Percentiles rank a stretch among this genome's conserved stretches.
phyloP scores from a whole-genome alignment of 352 stramenopile genomes.

The Pythium rhizo-oryzae region DNA sequence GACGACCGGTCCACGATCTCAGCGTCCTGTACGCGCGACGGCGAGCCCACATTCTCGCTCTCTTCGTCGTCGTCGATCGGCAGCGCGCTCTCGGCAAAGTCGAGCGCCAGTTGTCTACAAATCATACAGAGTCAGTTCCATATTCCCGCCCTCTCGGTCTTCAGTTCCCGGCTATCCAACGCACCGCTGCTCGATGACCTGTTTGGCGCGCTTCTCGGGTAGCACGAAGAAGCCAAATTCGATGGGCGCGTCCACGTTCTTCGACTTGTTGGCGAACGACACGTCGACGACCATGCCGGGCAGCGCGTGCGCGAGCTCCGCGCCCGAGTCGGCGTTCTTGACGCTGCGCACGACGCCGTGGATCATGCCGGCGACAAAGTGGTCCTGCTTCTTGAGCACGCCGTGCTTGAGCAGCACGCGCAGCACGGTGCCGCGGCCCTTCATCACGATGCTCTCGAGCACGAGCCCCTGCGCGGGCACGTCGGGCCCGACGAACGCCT shows the following conservation, averaged over 20 bases:
- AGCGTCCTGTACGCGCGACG: slow-evolving; percentile 1
- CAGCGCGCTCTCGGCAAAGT: slow-evolving; percentile 67
- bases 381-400: slow-evolving; percentile 60
- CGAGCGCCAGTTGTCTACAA: slow-evolving; percentile 65
- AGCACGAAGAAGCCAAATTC: slow-evolving; percentile 82
- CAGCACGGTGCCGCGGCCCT: slow-evolving; percentile 69
- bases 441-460: slow-evolving; percentile 70
- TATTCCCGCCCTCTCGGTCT: not conserved
- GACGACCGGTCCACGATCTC: slow-evolving; percentile 7
- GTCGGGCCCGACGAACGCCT: slow-evolving; percentile 41
- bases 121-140: slow-evolving; percentile 2
- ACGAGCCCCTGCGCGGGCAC: slow-evolving; percentile 61
- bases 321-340: slow-evolving; percentile 50
- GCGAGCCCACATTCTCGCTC: no score
- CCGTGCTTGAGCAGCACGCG: slow-evolving; percentile 76
- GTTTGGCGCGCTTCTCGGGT: slow-evolving; percentile 55
- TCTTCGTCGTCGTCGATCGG: slow-evolving; percentile 34
- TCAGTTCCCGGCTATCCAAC: not conserved
- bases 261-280: slow-evolving; percentile 80
- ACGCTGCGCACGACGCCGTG: slow-evolving; percentile 74
- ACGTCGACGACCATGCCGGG: slow-evolving; percentile 81
- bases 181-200: slow-evolving; percentile 77
- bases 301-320: slow-evolving; percentile 50
- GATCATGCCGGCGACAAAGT: slow-evolving; percentile 87
- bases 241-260: slow-evolving; percentile 82